Evolutionary conservation across 2,329 filamentous ascomycete genomes (phyloP), one percentile per base, ranked within the genome.

Genomic region (Lachnellula arida): DNA sequence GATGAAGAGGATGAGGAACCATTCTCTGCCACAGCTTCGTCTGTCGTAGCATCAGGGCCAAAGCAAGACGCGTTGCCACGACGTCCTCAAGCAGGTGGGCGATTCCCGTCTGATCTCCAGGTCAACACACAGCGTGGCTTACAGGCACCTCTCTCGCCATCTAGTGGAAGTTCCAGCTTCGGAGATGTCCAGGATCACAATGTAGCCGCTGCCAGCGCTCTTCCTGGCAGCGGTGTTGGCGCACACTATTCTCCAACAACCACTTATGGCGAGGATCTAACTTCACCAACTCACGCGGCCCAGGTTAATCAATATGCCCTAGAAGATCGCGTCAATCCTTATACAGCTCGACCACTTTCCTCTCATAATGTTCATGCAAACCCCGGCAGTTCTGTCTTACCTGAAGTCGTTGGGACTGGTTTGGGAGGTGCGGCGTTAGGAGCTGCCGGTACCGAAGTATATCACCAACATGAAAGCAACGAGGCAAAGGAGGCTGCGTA

Each of bases 71-170:
- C 72, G 53, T 71, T 74, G 64, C 77, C 81, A 66, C 81, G 81
- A 73, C 86, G 91, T 73, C 89, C 90, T 71, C 85, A 89, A 81
- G 86, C 91, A 85, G 93, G 92, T 86, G 93, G 93, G 79, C 86
- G 92, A 74, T 99, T 99, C 78, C 93, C 93, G 75, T 95, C 89
- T 75, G 92, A 97, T 78, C 78, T 97, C 67, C 85, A 91, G 77
- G 82, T 96, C 72, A 88, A 91, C 73, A 77, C 80, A 60, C 76
- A 84, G 71, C 86, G 89, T 77, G 86, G 88, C 79, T 85, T 91
- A 84, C 87, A 91, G 75, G 85, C 83, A 70, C 84, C 88, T 70
- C 78, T 86, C 70, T 91, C 89, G 69, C 88, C 88, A 59, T 89
- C 88, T 79, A 95, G 89, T 78, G 84, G 86, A 73, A 90, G 86